Evolutionary conservation across 352 stramenopile genomes (phyloP), one percentile per base, ranked within the genome.

Genomic region (Globisporangium recalcitrans): DNA sequence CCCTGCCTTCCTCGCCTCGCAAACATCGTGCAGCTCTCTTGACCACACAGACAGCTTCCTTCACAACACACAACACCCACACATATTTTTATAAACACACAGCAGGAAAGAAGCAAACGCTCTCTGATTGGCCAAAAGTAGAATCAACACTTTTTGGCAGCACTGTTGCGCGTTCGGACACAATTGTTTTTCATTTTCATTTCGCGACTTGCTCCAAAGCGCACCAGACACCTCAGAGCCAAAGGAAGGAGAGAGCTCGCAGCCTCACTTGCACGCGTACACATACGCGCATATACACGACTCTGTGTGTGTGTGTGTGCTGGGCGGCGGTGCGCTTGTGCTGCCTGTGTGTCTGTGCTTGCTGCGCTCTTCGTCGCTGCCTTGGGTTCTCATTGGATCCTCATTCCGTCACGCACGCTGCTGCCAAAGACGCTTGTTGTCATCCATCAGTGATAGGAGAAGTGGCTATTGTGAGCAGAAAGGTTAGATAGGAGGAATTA

Each of bases 51-150:
- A 52, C 32, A 11, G 3, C 36, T 49, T 49, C 9, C 9, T 10
- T 13, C 21, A 21, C 14, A 56, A 19, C 19, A 19, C 26, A 38
- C n/a, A 34, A 36, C 42, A 26, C 42, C 29, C 29, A 42, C 1
- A 19, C 27, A 29, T 56, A 29, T 56, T 56, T 56, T 40, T 42
- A n/a, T 42, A 29, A 42, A 42, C 26, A 13, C 24, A 27, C 46
- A 52, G n/a, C n/a, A 34, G 16, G 16, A 54, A 31, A 16, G 26
- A 22, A 11, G 27, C 7, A 11, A 24, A 14, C 19, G 2, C 26
- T 13, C 4, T 27, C 29, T 56, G 19, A 42, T 56, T 56, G 51
- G 51, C 4, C 19, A n/a, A 56, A 56, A 56, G n/a, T n/a, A n/a
- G n/a, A n/a, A n/a, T n/a, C n/a, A n/a, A n/a, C n/a, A n/a, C n/a